These are phyloP conservation scores for Simplicillium sp. DNA, from an alignment of 2,329 filamentous ascomycete species.

Conservation along the genomic window DNA sequence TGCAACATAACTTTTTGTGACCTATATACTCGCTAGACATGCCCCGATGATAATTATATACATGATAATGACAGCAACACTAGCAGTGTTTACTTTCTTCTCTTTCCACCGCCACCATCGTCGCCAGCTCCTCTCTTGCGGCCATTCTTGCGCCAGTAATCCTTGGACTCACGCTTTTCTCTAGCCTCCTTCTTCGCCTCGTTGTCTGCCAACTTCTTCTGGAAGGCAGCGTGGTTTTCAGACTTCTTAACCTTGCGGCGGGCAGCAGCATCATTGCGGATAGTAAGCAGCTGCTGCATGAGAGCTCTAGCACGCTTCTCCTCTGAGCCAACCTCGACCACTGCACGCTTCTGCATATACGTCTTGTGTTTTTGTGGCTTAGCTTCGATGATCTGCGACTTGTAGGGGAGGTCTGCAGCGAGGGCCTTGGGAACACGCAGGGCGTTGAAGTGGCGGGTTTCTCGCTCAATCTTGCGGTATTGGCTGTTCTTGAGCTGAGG, in stretches of 20 bases:
- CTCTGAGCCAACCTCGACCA: slow-evolving; percentile 73
- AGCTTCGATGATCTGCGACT: slow-evolving; percentile 78
- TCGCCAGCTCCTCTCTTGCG: slow-evolving; percentile 48
- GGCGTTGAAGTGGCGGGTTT: slow-evolving; percentile 67
- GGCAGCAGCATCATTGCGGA: slow-evolving; percentile 82
- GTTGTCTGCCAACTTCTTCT: slow-evolving; percentile 72
- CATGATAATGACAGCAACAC: no score
- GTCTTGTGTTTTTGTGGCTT: slow-evolving; percentile 72
- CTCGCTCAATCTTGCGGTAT: slow-evolving; percentile 63
- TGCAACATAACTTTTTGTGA: no score
- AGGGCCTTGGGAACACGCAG: slow-evolving; percentile 69
- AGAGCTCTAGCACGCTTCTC: slow-evolving; percentile 83
- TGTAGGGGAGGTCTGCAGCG: slow-evolving; percentile 80
- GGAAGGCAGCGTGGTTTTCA: slow-evolving; percentile 69
- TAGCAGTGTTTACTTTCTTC: slow-evolving; percentile 8
- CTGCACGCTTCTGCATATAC: slow-evolving; percentile 91
- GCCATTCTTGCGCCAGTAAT: slow-evolving; percentile 88
- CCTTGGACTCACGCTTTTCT: slow-evolving; percentile 85
- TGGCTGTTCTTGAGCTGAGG: slow-evolving; percentile 76
- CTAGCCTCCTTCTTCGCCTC: slow-evolving; percentile 77
- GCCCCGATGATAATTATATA: no score
- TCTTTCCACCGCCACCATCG: slow-evolving; percentile 26
- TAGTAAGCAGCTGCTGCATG: slow-evolving; percentile 85
- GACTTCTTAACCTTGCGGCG: slow-evolving; percentile 82
- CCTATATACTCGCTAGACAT: no score